Percentiles rank a stretch among this genome's conserved stretches.
These are phyloP conservation scores for Penicillium paradoxum DNA, from an alignment of 495 filamentous ascomycete genomes.

Conservation along the genomic window DNA sequence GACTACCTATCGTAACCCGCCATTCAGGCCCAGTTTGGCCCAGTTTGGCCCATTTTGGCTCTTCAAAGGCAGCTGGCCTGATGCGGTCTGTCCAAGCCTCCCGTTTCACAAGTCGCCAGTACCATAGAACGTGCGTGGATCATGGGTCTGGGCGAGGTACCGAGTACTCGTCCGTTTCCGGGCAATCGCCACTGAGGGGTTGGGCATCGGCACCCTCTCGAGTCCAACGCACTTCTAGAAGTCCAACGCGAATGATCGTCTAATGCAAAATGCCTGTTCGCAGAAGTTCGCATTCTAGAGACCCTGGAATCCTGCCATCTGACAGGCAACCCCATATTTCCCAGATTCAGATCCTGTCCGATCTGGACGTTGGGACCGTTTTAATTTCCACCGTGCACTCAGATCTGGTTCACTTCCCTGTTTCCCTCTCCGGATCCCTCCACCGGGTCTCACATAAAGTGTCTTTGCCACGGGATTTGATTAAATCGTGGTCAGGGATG, in stretches of 20 bases:
- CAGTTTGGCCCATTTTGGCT: background rate
- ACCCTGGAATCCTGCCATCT: background rate
- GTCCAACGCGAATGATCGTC: background rate
- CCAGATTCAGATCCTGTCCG: slow-evolving; percentile 9
- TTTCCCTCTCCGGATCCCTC: slow-evolving; percentile 14
- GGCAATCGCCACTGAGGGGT: slow-evolving; percentile 14
- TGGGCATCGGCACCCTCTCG: background rate
- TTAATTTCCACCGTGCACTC: slow-evolving; percentile 22
- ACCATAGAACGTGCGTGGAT: background rate
- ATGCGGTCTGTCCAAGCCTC: background rate
- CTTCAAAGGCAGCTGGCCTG: background rate
- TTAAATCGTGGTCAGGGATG: background rate
- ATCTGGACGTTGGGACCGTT: slow-evolving; percentile 11
- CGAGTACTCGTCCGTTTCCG: slow-evolving; percentile 7
- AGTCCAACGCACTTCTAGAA: background rate
- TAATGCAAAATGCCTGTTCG: no score
- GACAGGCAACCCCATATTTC: background rate
- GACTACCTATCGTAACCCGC: background rate
- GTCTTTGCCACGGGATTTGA: slow-evolving; percentile 13
- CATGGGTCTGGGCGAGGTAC: background rate
- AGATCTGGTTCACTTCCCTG: slow-evolving; percentile 23
- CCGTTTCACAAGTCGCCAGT: slow-evolving; percentile 1
- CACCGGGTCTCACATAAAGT: slow-evolving; percentile 23
- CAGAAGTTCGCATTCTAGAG: slow-evolving; percentile 8
- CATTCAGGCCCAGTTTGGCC: no score